Conservation (phyloP, 768 basidiomycete species). For the Auricularia auricula-judae region DNA sequence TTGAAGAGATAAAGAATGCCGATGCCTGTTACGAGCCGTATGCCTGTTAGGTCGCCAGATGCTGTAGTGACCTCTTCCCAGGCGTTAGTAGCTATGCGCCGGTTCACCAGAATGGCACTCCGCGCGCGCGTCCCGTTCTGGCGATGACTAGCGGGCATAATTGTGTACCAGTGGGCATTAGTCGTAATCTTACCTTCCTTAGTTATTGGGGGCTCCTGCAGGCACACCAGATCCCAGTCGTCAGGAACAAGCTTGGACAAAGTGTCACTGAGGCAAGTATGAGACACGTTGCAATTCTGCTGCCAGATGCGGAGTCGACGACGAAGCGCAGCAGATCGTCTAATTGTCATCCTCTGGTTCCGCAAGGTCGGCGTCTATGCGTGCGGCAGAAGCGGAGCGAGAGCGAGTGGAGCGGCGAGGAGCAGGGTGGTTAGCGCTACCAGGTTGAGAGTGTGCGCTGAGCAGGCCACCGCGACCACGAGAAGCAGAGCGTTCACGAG, state of each 20-base stretch:
- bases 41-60: constrained; percentile 17
- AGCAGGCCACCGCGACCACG: no score
- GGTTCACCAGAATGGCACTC: constrained; percentile 17
- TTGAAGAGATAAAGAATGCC: constrained; percentile 23
- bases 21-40: constrained; percentile 12
- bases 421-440: no score
- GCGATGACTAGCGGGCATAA: neutral
- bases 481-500: no score
- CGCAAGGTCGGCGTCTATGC: neutral
- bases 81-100: constrained; percentile 5
- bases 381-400: neutral
- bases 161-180: neutral
- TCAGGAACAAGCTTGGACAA: neutral
- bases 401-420: neutral
- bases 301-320: neutral
- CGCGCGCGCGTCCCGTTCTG: constrained; percentile 2
- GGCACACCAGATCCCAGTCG: neutral
- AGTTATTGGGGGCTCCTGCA: neutral
- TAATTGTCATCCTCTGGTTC: neutral
- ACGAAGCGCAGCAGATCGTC: neutral
- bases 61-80: constrained; percentile 14
- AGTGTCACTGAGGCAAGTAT: neutral
- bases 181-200: neutral
- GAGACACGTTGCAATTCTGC: neutral
- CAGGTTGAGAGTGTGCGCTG: no score